Evolutionary conservation across 495 filamentous ascomycete genomes (phyloP).

Genomic region (Xylaria cubensis): DNA sequence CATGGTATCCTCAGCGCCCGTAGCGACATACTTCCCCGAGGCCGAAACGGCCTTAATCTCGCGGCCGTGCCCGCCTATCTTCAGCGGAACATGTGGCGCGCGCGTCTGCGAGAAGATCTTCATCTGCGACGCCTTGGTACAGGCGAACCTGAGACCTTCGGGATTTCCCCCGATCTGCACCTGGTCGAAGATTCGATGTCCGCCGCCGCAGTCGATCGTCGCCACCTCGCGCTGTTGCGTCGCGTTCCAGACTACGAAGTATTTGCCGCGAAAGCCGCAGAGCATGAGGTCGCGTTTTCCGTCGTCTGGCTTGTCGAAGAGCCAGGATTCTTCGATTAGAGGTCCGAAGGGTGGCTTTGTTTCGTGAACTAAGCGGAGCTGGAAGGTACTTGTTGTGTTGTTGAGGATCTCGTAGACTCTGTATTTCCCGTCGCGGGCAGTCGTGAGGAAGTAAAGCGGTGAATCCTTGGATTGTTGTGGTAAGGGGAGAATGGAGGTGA

Average conservation of each 20-base stretch:
- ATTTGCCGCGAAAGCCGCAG: conserved; percentile 79
- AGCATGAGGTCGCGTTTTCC: conserved; percentile 62
- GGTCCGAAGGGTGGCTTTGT: conserved; percentile 65
- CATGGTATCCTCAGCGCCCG: conserved; percentile 87
- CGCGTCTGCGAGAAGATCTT: conserved; percentile 56
- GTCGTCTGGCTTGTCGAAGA: conserved; percentile 48
- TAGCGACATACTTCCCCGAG: conserved; percentile 65
- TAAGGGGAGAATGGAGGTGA: conserved; percentile 67
- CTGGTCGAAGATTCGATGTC: conserved; percentile 74
- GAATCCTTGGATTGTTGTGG: conserved; percentile 32
- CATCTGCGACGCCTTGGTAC: conserved; percentile 62
- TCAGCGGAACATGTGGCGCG: conserved; percentile 60
- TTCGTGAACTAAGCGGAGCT: conserved; percentile 49
- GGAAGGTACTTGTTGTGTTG: background rate
- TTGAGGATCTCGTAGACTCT: conserved; percentile 58
- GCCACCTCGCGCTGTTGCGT: conserved; percentile 68
- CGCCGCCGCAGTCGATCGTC: conserved; percentile 79
- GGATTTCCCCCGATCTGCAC: conserved; percentile 47
- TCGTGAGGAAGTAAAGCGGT: conserved; percentile 62
- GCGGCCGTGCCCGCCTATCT: conserved; percentile 78
- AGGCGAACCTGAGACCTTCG: conserved; percentile 54
- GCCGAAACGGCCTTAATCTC: conserved; percentile 77
- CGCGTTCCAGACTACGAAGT: conserved; percentile 83
- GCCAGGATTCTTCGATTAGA: conserved; percentile 71
- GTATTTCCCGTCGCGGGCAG: conserved; percentile 76